Evolutionary conservation across 176 grass and related monocot genomes (phyloP).

Genomic region (Puccinellia tenuiflora): DNA sequence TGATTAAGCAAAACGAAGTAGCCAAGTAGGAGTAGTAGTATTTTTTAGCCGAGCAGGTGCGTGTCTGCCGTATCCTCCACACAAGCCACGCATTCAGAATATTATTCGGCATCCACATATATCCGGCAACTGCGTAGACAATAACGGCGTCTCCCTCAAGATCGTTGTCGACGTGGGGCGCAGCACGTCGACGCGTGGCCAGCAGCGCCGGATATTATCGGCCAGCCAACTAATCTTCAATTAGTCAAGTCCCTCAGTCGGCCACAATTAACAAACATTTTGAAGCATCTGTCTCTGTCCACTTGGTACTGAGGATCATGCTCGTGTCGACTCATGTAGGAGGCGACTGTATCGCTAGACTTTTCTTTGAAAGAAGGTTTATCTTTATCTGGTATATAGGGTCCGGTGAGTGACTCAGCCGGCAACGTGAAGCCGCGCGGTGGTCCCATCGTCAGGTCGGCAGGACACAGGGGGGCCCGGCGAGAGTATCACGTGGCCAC

Average conservation of each 20-base stretch:
- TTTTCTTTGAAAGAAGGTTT: not conserved
- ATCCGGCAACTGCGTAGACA: not conserved
- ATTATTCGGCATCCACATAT: not conserved
- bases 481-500: not conserved
- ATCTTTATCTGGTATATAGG: not conserved
- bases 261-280: not conserved
- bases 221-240: not conserved
- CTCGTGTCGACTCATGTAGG: not conserved
- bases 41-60: not conserved
- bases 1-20: not conserved
- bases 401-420: not conserved
- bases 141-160: not conserved
- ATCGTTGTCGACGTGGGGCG: not conserved
- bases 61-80: not conserved
- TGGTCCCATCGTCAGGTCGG: not conserved
- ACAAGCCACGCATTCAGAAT: not conserved
- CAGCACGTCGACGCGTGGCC: not conserved
- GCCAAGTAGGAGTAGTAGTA: not conserved
- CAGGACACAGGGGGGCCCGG: not conserved
- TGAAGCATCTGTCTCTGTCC: not conserved
- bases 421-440: not conserved
- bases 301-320: not conserved
- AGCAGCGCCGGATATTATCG: not conserved
- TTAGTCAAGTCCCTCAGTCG: not conserved
- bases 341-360: not conserved